These are phyloP conservation scores for Laburnicola sp. DNA, from an alignment of 2,329 filamentous ascomycete species.

Conservation along the genomic window DNA sequence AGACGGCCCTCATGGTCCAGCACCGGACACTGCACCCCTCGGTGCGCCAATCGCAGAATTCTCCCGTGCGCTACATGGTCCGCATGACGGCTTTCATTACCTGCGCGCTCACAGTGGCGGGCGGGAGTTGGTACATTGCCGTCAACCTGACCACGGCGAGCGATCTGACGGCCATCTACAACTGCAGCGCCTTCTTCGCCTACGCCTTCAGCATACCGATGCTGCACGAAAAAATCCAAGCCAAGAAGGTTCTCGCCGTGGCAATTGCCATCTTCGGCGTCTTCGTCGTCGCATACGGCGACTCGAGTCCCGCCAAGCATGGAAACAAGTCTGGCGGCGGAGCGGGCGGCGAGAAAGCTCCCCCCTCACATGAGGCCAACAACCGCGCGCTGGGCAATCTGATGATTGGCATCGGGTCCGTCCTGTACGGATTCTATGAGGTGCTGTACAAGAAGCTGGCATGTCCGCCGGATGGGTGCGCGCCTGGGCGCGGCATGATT, in stretches of 20 bases:
- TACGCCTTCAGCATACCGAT: constrained; percentile 95
- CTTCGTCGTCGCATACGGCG: constrained; percentile 92
- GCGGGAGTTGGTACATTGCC: constrained; percentile 92
- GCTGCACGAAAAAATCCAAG: constrained; percentile 78
- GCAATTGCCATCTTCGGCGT: constrained; percentile 86
- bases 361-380: constrained; percentile 58
- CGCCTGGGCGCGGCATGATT: constrained; percentile 84
- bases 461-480: constrained; percentile 87
- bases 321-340: constrained; percentile 60
- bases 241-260: constrained; percentile 86
- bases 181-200: constrained; percentile 97
- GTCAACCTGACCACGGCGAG: constrained; percentile 91
- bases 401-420: constrained; percentile 85
- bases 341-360: constrained; percentile 53
- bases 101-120: constrained; percentile 82
- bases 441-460: constrained; percentile 93
- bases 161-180: constrained; percentile 97
- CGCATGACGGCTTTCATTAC: constrained; percentile 82
- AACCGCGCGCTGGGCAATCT: constrained; percentile 82
- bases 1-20: constrained; percentile 83
- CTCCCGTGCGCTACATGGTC: constrained; percentile 72
- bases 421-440: constrained; percentile 96
- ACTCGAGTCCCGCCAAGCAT: constrained; percentile 59
- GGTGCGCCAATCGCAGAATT: constrained; percentile 48
- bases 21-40: constrained; percentile 71